Conservation (phyloP, 345 rosid species). For the Toxicodendron radicans region DNA sequence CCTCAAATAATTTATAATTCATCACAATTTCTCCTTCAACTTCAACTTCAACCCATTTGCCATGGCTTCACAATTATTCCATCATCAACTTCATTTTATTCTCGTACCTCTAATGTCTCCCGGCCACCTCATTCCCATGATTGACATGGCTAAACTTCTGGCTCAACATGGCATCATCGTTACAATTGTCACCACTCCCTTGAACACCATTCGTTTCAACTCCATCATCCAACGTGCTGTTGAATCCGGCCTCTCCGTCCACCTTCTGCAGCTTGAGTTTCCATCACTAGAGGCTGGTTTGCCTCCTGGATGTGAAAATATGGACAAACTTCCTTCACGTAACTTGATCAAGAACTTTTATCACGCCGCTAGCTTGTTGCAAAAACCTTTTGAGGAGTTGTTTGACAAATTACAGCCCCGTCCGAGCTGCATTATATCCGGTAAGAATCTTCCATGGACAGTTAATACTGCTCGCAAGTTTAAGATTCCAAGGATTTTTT, state of each 20-base stretch:
- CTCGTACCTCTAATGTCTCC: slow-evolving; percentile 50
- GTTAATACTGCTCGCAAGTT: slow-evolving; percentile 29
- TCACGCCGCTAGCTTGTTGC: slow-evolving; percentile 25
- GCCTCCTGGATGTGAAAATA: slow-evolving; percentile 44
- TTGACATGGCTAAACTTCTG: slow-evolving; percentile 45
- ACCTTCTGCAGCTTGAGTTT: slow-evolving; percentile 32
- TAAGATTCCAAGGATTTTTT: slow-evolving; percentile 38
- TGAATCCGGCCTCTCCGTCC: slow-evolving; percentile 29
- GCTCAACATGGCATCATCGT: slow-evolving; percentile 39
- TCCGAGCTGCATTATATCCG: slow-evolving; percentile 44
- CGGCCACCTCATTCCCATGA: slow-evolving; percentile 52
- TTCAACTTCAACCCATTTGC: neutral
- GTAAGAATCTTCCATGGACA: slow-evolving; percentile 44
- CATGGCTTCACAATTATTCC: slow-evolving; percentile 17
- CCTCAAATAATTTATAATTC: neutral
- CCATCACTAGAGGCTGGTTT: slow-evolving; percentile 37
- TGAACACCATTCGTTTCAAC: slow-evolving; percentile 27
- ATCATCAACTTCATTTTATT: slow-evolving; percentile 36
- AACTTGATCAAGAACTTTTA: slow-evolving; percentile 31
- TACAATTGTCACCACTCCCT: slow-evolving; percentile 40
- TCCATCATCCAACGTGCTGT: slow-evolving; percentile 22
- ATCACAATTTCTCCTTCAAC: neutral
- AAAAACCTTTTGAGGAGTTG: slow-evolving; percentile 31
- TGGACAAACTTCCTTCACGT: slow-evolving; percentile 41
- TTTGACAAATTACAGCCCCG: slow-evolving; percentile 28